These are phyloP conservation scores for Lactuca saligna DNA, from an alignment of 129 eudicot species.

Conservation along the genomic window DNA sequence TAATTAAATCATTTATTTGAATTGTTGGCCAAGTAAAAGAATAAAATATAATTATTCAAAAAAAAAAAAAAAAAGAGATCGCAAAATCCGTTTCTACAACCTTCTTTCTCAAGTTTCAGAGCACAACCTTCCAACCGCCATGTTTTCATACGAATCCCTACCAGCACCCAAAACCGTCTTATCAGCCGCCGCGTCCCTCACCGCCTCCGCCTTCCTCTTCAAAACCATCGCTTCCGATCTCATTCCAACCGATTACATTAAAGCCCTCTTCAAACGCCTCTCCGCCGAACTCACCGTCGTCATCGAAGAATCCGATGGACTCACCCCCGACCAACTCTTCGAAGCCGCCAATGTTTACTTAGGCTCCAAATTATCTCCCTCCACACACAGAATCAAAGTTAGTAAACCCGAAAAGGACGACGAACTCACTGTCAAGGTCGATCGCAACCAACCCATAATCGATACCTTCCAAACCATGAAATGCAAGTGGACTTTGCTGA, in stretches of 20 bases:
- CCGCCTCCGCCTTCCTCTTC: conserved; percentile 53
- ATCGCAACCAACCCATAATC: conserved; percentile 40
- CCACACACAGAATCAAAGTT: conserved; percentile 40
- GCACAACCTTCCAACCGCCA: background rate
- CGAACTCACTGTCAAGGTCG: conserved; percentile 37
- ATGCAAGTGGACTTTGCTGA: conserved; percentile 45
- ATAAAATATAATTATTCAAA: too few relatives aligned
- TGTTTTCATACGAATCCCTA: conserved; percentile 27
- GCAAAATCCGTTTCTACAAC: background rate
- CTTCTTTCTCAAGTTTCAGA: background rate
- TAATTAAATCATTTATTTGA: too few relatives aligned
- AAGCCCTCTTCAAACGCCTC: conserved; percentile 27
- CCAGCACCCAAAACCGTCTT: conserved; percentile 45
- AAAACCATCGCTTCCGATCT: conserved; percentile 42
- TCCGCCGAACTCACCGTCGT: conserved; percentile 53
- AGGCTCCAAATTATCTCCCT: conserved; percentile 38
- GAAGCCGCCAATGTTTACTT: conserved; percentile 46
- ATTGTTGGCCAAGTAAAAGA: too few relatives aligned
- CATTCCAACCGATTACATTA: conserved; percentile 35
- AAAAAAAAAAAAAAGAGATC: too few relatives aligned
- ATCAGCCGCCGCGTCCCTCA: conserved; percentile 43
- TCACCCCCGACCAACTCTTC: conserved; percentile 58
- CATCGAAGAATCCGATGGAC: conserved; percentile 58
- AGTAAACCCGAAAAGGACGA: conserved; percentile 42
- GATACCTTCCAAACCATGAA: conserved; percentile 29